A percentile compares a stretch with the other conserved stretches of the same genome.
These are phyloP conservation scores for Vigna mungo DNA, from an alignment of 306 rosid species.

Conservation along the genomic window DNA sequence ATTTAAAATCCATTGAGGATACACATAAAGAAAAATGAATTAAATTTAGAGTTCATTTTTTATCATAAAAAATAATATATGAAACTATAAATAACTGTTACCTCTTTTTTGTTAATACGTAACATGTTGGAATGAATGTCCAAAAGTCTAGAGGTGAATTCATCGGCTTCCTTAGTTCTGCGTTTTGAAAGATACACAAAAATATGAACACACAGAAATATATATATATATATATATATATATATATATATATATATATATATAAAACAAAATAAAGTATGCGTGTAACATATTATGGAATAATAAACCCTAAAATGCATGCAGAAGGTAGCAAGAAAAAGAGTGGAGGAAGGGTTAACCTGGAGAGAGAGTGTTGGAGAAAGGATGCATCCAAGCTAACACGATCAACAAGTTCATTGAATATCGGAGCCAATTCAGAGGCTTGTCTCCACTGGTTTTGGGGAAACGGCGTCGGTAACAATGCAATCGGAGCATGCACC, in stretches of 20 bases:
- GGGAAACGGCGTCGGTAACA: slow-evolving; percentile 76
- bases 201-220: not conserved
- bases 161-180: slow-evolving; percentile 82
- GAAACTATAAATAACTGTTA: slow-evolving; percentile 14
- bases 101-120: slow-evolving; percentile 81
- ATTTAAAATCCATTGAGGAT: too few species aligned
- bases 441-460: slow-evolving; percentile 76
- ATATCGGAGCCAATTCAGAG: slow-evolving; percentile 74
- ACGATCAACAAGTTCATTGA: slow-evolving; percentile 85
- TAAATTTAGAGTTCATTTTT: too few species aligned
- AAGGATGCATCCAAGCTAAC: slow-evolving; percentile 87
- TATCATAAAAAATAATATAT: too few species aligned
- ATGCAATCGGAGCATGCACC: slow-evolving; percentile 82
- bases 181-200: slow-evolving; percentile 37
- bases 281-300: too few species aligned
- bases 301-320: not conserved
- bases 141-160: slow-evolving; percentile 79
- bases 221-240: too few species aligned
- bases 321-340: not conserved
- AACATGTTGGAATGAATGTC: slow-evolving; percentile 90
- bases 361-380: slow-evolving; percentile 80
- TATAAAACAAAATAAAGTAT: too few species aligned
- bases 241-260: too few species aligned
- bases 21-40: too few species aligned
- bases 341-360: slow-evolving; percentile 27